phyloP scores from a whole-genome alignment of 2,329 filamentous ascomycete species.

The Aspergillus candidus region DNA sequence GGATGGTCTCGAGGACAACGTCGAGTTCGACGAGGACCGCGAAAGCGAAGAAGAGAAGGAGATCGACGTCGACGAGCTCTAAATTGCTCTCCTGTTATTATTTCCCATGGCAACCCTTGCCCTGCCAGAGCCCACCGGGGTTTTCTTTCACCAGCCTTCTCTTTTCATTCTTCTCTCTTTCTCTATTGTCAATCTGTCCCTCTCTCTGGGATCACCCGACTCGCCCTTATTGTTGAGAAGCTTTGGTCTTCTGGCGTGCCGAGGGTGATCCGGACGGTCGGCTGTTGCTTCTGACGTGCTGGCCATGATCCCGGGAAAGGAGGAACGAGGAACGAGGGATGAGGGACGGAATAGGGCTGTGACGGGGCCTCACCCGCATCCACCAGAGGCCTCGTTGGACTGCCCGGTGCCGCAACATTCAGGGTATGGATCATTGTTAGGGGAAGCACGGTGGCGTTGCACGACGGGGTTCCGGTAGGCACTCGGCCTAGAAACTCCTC shows the following conservation, averaged over 20 bases:
- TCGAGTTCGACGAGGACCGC: conserved; percentile 96
- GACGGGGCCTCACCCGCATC: conserved; percentile 11
- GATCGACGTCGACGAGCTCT: conserved; percentile 94
- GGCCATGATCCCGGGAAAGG: too few species aligned
- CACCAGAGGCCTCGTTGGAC: conserved; percentile 8
- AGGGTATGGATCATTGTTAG: conserved; percentile 27
- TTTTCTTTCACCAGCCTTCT: conserved; percentile 12
- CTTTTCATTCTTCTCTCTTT: conserved; percentile 12
- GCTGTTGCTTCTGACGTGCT: too few species aligned
- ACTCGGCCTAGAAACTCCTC: conserved; percentile 4
- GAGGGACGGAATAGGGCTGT: conserved; percentile 7
- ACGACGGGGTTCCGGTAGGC: conserved; percentile 11
- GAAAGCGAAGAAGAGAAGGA: conserved; percentile 67
- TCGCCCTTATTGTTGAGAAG: background rate
- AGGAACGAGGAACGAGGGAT: background rate
- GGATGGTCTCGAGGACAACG: conserved; percentile 92
- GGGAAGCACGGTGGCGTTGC: conserved; percentile 5
- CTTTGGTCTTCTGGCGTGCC: too few species aligned
- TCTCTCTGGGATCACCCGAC: background rate
- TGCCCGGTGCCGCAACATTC: conserved; percentile 12
- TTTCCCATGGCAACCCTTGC: conserved; percentile 24
- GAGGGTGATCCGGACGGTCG: too few species aligned
- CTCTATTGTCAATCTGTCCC: conserved; percentile 2
- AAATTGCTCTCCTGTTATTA: conserved; percentile 33
- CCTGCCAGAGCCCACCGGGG: conserved; percentile 25